Conservation (phyloP, 2,329 filamentous ascomycete genomes). For the Trichoderma simmonsii region DNA sequence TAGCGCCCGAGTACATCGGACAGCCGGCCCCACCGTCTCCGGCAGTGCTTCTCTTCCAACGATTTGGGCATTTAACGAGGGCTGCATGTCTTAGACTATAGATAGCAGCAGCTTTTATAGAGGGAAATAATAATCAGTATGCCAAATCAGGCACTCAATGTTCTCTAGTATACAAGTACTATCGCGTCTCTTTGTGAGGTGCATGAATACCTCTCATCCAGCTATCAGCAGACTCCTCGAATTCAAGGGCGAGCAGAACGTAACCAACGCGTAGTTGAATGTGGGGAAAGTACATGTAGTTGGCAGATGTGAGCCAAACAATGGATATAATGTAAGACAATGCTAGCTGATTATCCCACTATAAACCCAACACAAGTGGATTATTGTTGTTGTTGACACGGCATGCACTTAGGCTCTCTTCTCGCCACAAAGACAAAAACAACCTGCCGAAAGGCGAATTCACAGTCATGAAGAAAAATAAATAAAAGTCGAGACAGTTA, state of each 20-base stretch:
- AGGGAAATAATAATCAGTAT: too few relatives aligned
- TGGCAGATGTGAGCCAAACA: not conserved
- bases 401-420: not conserved
- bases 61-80: slow-evolving; percentile 18
- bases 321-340: not conserved
- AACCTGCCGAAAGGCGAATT: not conserved
- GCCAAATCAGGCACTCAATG: too few relatives aligned
- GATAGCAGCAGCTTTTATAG: not conserved
- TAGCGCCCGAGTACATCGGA: slow-evolving; percentile 32
- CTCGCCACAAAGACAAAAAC: not conserved
- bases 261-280: not conserved
- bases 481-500: not conserved
- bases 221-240: not conserved
- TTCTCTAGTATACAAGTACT: not conserved
- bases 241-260: not conserved
- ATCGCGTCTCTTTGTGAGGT: not conserved
- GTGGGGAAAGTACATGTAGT: not conserved
- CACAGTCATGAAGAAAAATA: not conserved
- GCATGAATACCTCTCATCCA: not conserved
- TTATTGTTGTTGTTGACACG: not conserved
- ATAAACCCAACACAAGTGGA: not conserved
- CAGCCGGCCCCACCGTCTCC: slow-evolving; percentile 25
- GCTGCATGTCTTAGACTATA: not conserved
- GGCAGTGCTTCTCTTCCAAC: slow-evolving; percentile 27
- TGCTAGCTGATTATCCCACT: not conserved